phyloP scores from a whole-genome alignment of 495 filamentous ascomycete genomes.

The Sordaria brevicollis region DNA sequence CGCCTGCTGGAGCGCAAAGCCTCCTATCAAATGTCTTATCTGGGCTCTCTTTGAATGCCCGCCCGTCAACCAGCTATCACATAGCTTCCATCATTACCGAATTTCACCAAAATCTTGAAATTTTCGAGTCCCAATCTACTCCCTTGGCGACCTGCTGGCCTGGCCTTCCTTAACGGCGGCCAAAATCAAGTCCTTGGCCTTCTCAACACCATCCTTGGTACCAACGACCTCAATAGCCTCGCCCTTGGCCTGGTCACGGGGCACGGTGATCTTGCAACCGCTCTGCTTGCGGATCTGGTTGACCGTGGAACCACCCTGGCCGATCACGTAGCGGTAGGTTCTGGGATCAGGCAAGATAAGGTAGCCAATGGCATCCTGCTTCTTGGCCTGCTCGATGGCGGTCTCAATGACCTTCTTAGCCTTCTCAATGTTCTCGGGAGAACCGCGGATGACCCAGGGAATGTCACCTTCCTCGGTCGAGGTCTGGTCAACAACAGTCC shows the following conservation, averaged over 20 bases:
- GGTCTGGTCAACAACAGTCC: constrained; percentile 58
- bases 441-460: constrained; percentile 82
- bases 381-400: constrained; percentile 60
- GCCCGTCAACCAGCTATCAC: background rate
- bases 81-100: background rate
- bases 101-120: background rate
- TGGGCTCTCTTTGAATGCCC: background rate
- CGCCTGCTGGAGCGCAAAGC: background rate
- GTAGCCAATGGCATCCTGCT: constrained; percentile 69
- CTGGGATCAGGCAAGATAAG: constrained; percentile 81
- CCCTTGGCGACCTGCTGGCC: constrained; percentile 1
- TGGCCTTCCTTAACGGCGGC: constrained; percentile 56
- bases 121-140: background rate
- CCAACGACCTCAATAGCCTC: constrained; percentile 88
- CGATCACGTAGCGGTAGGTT: constrained; percentile 84
- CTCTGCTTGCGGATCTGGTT: constrained; percentile 87
- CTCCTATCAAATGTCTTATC: background rate
- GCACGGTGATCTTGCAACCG: constrained; percentile 84
- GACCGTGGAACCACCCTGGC: constrained; percentile 79
- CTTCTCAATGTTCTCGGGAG: constrained; percentile 61
- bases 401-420: constrained; percentile 61
- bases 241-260: constrained; percentile 60
- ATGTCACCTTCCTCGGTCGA: constrained; percentile 60
- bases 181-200: constrained; percentile 81
- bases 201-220: constrained; percentile 66